Evolutionary conservation across 192 early-diverging fungal species (phyloP), one percentile per base, ranked within the genome.

Genomic region (Backusella liffmaniae): DNA sequence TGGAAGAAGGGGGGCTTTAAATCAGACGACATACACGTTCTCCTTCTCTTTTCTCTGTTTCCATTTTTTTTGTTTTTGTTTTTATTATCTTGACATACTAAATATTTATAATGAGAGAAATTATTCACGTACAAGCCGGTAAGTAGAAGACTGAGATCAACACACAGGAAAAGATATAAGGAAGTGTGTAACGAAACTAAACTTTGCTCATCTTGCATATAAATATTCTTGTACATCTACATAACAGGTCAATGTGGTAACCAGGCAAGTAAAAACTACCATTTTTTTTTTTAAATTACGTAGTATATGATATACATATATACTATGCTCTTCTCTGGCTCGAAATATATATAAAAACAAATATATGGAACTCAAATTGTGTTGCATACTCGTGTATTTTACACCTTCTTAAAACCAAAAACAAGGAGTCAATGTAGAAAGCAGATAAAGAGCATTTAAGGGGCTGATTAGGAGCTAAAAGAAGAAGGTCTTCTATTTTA

Each of bases 41-140:
- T 29, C 56, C 26, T 59, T 29, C 56, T 62, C 53, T 62, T 62
- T 29, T 62, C 56, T 62, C 46, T 49, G 46, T 49, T 49, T 49
- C 46, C 46, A 49, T 49, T 49, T 49, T 59, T 59, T 59, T 26
- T 59, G 29, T 62, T 29, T 62, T 44, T 10, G 9, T 26, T 62
- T 29, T 62, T 62, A 26, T 62, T 26, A 12, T 62, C 56, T 62
- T 62, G 3, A 62, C 56, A 62, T 62, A 62, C 56, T 26, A 62
- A 62, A 26, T 62, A 23, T 18, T 10, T 62, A 56, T 23, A 23
- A 90, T 90, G 88, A 86, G 88, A 81, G 88, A 90, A 75, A 88
- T 90, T 56, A 74, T 90, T 74, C 85, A 87, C 36, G 75, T 90
- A 70, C 88, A 90, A 77, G 77, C 86, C 44, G 87, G 87, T 88